These are phyloP conservation scores for Scheffersomyces ergatensis DNA, from an alignment of 805 yeast genomes.

Conservation along the genomic window DNA sequence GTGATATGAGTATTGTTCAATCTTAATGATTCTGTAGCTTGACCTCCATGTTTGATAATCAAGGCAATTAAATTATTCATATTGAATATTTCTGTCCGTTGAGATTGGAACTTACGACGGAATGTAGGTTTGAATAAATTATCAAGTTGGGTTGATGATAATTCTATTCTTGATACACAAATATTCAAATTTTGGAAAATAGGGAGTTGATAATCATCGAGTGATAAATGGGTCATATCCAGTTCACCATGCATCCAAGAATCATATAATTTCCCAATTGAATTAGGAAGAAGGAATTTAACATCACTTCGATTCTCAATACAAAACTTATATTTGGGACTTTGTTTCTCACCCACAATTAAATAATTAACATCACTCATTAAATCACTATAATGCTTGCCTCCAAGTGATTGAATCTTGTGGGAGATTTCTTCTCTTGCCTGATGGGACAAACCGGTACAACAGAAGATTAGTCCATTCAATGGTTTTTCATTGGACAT, in stretches of 20 bases:
- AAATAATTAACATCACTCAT: slow-evolving; percentile 60
- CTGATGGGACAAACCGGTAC: slow-evolving; percentile 48
- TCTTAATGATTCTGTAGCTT: slow-evolving; percentile 49
- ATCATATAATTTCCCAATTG: slow-evolving; percentile 43
- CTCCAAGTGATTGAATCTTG: slow-evolving; percentile 58
- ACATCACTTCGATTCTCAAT: slow-evolving; percentile 56
- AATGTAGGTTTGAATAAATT: slow-evolving; percentile 16
- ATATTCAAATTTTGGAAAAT: slow-evolving; percentile 45
- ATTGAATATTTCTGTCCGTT: slow-evolving; percentile 16
- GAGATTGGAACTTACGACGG: slow-evolving; percentile 14
- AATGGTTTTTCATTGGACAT: slow-evolving; percentile 32
- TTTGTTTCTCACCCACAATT: slow-evolving; percentile 55
- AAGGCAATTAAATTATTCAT: slow-evolving; percentile 29
- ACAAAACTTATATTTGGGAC: slow-evolving; percentile 55
- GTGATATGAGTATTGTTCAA: slow-evolving; percentile 43
- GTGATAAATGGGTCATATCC: slow-evolving; percentile 12
- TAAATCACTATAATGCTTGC: slow-evolving; percentile 52
- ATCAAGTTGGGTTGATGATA: slow-evolving; percentile 3
- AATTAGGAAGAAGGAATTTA: slow-evolving; percentile 47
- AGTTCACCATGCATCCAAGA: slow-evolving; percentile 56
- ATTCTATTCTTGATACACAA: slow-evolving; percentile 42
- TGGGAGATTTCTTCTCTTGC: slow-evolving; percentile 41
- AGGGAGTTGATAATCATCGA: slow-evolving; percentile 29
- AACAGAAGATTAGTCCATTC: slow-evolving; percentile 50
- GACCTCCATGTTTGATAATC: slow-evolving; percentile 48